These are phyloP conservation scores for Epichloe gansuensis DNA, from an alignment of 2,329 filamentous ascomycete genomes.

Conservation along the genomic window DNA sequence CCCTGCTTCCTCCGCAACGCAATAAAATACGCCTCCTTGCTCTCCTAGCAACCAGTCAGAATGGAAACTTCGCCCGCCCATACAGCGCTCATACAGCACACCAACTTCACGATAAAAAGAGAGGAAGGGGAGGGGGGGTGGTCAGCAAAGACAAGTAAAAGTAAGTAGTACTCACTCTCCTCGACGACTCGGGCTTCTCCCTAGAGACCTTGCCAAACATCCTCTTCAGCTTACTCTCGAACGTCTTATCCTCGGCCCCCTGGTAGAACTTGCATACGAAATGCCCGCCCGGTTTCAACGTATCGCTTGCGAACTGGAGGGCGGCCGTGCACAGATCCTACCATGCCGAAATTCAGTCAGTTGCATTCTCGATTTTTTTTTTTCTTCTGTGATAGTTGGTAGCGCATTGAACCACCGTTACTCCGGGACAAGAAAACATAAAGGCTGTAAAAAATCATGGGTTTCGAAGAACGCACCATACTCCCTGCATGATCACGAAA, in stretches of 20 bases:
- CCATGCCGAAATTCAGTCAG: too few species aligned
- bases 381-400: too few species aligned
- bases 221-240: slow-evolving; percentile 62
- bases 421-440: too few species aligned
- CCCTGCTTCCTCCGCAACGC: slow-evolving; percentile 53
- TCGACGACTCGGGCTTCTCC: slow-evolving; percentile 84
- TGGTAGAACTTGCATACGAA: slow-evolving; percentile 98
- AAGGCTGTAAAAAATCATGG: too few species aligned
- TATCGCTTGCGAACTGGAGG: slow-evolving; percentile 73
- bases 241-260: slow-evolving; percentile 66
- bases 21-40: slow-evolving; percentile 74
- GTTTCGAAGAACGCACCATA: slow-evolving; percentile 53
- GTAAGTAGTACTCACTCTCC: slow-evolving; percentile 51
- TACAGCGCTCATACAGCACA: neutral
- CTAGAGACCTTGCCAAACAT: slow-evolving; percentile 71
- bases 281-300: slow-evolving; percentile 67
- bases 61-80: too few species aligned
- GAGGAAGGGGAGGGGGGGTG: neutral
- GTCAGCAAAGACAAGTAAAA: neutral
- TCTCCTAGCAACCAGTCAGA: slow-evolving; percentile 17
- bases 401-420: too few species aligned
- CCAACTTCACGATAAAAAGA: neutral
- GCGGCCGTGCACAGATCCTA: slow-evolving; percentile 86
- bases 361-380: too few species aligned
- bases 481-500: slow-evolving; percentile 86